Conservation (phyloP, 2,329 filamentous ascomycete genomes). For the Aspergillus arachidicola region DNA sequence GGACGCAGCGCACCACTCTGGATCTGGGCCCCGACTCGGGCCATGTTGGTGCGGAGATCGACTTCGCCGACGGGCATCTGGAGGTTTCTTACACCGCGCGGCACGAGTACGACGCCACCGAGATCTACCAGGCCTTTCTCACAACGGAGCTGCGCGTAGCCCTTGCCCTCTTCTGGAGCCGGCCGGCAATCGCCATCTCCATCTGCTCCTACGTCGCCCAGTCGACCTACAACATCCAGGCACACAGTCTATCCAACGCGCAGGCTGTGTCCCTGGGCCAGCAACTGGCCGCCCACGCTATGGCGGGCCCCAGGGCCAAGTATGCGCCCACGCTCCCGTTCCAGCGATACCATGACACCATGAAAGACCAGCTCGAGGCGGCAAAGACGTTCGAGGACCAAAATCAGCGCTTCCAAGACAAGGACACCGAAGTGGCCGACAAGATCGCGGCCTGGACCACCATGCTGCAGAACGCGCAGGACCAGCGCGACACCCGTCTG, state of each 20-base stretch:
- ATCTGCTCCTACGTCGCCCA: slow-evolving; percentile 5
- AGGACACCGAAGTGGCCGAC: neutral
- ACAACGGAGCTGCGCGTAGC: slow-evolving; percentile 11
- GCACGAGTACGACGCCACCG: neutral
- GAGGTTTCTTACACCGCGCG: neutral
- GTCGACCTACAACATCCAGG: neutral
- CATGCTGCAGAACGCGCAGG: neutral
- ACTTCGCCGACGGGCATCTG: neutral
- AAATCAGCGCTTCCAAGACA: neutral
- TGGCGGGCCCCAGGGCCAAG: neutral
- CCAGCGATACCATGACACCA: neutral
- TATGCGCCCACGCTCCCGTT: slow-evolving; percentile 1
- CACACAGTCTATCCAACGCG: neutral
- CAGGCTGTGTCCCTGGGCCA: slow-evolving; percentile 11
- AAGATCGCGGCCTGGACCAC: neutral
- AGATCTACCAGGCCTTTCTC: slow-evolving; percentile 1
- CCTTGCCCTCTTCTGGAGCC: slow-evolving; percentile 8
- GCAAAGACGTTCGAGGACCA: neutral
- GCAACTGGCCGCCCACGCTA: slow-evolving; percentile 11
- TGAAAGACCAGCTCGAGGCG: neutral
- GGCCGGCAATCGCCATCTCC: slow-evolving; percentile 5
- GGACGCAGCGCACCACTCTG: neutral
- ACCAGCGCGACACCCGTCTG: neutral
- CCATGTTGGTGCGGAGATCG: neutral
- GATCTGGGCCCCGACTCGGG: neutral